phyloP scores from a whole-genome alignment of 257 asterid species.

The Penstemon barbatus region DNA sequence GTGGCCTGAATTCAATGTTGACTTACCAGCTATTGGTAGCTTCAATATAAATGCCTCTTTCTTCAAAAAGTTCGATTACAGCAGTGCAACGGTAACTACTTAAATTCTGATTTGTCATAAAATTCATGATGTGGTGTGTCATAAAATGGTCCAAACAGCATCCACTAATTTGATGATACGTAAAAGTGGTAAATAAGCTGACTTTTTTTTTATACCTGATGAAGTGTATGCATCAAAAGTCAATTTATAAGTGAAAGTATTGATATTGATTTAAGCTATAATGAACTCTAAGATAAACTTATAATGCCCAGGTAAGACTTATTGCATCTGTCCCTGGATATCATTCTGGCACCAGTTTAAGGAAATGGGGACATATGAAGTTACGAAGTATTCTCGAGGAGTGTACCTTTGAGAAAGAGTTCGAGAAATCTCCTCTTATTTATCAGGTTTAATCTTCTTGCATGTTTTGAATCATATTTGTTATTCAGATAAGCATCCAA shows the following conservation, averaged over 20 bases:
- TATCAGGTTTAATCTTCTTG: constrained; percentile 61
- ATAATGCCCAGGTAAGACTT: constrained; percentile 74
- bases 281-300: not conserved
- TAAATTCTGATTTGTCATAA: constrained; percentile 14
- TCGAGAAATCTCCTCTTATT: constrained; percentile 83
- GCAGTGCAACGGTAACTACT: constrained; percentile 71
- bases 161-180: constrained; percentile 3
- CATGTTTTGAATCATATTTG: constrained; percentile 21
- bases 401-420: constrained; percentile 71
- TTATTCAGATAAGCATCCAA: not conserved
- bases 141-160: not conserved
- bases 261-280: constrained; percentile 3
- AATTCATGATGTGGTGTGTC: not conserved
- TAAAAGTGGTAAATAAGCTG: constrained; percentile 5
- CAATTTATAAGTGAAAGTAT: not conserved
- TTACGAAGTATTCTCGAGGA: constrained; percentile 84
- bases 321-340: constrained; percentile 97
- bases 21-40: constrained; percentile 64
- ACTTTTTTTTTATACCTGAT: not conserved
- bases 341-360: constrained; percentile 76
- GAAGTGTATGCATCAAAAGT: not conserved
- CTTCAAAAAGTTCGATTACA: constrained; percentile 87
- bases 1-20: constrained; percentile 85
- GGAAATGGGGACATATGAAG: constrained; percentile 99
- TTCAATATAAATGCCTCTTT: constrained; percentile 68